Base-by-base conservation (phyloP, 177 flowering plant genomes). In the Vitis hybrid region DNA sequence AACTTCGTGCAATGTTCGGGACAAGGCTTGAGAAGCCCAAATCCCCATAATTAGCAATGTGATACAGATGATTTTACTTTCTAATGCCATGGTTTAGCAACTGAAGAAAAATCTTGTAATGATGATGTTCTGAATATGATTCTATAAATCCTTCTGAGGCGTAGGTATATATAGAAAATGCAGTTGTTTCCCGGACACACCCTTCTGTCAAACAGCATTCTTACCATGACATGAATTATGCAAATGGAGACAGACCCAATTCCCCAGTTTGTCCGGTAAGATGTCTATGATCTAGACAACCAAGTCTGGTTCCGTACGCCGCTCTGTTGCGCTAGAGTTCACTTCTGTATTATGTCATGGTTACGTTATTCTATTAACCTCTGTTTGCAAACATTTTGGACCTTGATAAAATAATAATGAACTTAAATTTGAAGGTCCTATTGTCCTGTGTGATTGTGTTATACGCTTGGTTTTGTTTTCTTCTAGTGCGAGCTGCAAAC, bases 21-120 rank as follows among this genome's bases (percentile, higher is more conserved):
- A 65, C 31, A 18, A 50, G 49, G 79, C 71, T 64, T 68, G 70
- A 22, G 64, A 70, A 26, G 58, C 74, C 75, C 65, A 73, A n/a
- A 59, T 0, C 29, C 18, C 56, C 67, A 2, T 15, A 29, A 74
- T 64, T 12, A 75, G 59, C 5, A 74, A 2, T 18, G 51, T 48
- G 1, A 31, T 22, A 18, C 19, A 52, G 26, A 58, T 51, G 16
- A 9, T 33, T 12, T 50, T 56, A 10, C 26, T 53, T 51, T 16
- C 55, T 10, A 19, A 31, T 50, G 71, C 22, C 10, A 60, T 60
- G 26, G 79, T 29, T 29, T 29, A n/a, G 13, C 3, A 29, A 39
- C 16, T 11, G 62, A 29, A 29, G 4, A 29, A 29, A 29, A 29
- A 29, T 29, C 31, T 29, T 29, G 31, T 29, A 29, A 29, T 29